A percentile compares a stretch with the other conserved stretches of the same genome.
Evolutionary conservation across 495 filamentous ascomycete species (phyloP).

Genomic region (Beverwykella pulmonaria): DNA sequence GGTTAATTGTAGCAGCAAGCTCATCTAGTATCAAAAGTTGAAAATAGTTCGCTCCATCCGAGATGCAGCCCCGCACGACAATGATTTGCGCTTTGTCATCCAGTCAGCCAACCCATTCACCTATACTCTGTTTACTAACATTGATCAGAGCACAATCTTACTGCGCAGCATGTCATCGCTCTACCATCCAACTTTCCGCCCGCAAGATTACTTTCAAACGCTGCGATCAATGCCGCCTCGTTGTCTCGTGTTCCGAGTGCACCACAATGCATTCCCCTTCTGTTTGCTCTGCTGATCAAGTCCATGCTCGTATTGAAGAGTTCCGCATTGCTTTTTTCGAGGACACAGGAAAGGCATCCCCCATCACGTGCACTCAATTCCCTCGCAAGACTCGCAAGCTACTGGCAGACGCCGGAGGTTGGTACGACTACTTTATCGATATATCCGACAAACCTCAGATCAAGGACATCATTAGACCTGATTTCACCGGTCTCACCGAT

Average conservation of each 20-base stretch:
- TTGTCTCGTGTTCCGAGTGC: slow-evolving; percentile 21
- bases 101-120: slow-evolving; percentile 11
- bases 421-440: slow-evolving; percentile 24
- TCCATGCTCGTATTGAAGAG: slow-evolving; percentile 1
- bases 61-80: slow-evolving; percentile 8
- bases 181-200: slow-evolving; percentile 5
- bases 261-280: not conserved
- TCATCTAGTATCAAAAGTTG: not conserved
- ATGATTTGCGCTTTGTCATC: slow-evolving; percentile 11
- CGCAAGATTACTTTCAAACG: slow-evolving; percentile 7
- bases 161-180: slow-evolving; percentile 18
- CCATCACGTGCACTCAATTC: slow-evolving; percentile 10
- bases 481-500: slow-evolving; percentile 12
- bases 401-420: not conserved
- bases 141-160: slow-evolving; percentile 19
- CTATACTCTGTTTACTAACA: not conserved
- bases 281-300: slow-evolving; percentile 12
- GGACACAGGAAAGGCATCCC: slow-evolving; percentile 19
- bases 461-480: slow-evolving; percentile 2
- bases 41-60: not conserved
- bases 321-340: slow-evolving; percentile 30
- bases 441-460: slow-evolving; percentile 18
- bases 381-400: slow-evolving; percentile 6
- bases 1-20: not conserved
- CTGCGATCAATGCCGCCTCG: slow-evolving; percentile 9